Evolutionary conservation across 768 basidiomycete species (phyloP).

Genomic region (Leccinum uliginosum): DNA sequence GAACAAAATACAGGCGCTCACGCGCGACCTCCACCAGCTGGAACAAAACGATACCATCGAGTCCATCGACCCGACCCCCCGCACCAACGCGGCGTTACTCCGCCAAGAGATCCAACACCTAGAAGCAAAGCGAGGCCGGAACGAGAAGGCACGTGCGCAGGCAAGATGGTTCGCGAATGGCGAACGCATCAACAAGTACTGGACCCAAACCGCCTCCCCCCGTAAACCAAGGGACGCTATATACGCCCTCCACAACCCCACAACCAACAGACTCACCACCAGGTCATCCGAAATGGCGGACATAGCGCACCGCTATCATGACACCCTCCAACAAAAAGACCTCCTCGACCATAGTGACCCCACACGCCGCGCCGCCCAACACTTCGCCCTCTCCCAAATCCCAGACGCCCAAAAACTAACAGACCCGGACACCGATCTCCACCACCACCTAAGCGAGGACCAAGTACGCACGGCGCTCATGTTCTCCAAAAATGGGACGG

Average conservation of each 20-base stretch:
- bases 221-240: constrained; percentile 16
- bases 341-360: neutral
- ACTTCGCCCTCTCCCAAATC: neutral
- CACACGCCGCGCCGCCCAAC: neutral
- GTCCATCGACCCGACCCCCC: neutral
- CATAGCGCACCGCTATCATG: constrained; percentile 14
- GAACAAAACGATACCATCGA: neutral
- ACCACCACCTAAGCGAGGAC: constrained; percentile 17
- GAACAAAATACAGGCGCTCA: neutral
- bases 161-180: neutral
- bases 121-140: neutral
- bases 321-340: constrained; percentile 18
- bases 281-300: constrained; percentile 31
- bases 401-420: neutral
- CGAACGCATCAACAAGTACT: constrained; percentile 15
- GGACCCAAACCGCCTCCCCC: constrained; percentile 10
- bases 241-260: constrained; percentile 5
- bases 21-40: neutral
- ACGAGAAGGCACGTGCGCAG: neutral
- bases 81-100: neutral
- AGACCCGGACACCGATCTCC: constrained; percentile 13
- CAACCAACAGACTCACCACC: neutral
- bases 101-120: neutral
- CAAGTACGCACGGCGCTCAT: neutral
- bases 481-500: neutral